phyloP scores from a whole-genome alignment of 768 basidiomycete genomes.

The Tricholoma hemisulphureum region DNA sequence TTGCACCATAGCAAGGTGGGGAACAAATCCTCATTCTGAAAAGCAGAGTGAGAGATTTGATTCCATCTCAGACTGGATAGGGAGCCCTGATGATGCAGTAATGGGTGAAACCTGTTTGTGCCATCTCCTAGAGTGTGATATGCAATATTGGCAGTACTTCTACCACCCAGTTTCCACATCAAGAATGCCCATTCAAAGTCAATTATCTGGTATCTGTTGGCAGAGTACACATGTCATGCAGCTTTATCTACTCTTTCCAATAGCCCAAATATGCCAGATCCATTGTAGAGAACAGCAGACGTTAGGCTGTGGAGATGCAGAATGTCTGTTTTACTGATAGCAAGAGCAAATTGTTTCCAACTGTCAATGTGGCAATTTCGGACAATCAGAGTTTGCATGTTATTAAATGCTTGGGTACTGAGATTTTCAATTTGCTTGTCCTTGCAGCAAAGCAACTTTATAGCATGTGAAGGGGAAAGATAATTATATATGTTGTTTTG shows the following conservation, averaged over 20 bases:
- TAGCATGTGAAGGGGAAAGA: neutral
- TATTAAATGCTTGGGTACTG: neutral
- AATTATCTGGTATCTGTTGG: neutral
- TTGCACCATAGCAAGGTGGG: too few relatives aligned
- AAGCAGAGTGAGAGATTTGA: too few relatives aligned
- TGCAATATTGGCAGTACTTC: slow-evolving; percentile 15
- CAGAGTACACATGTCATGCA: neutral
- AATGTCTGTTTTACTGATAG: neutral
- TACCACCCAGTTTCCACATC: slow-evolving; percentile 17
- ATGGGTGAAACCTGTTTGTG: slow-evolving; percentile 3
- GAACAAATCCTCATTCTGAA: too few relatives aligned
- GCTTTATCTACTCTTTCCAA: neutral
- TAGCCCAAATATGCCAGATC: neutral
- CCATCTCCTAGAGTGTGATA: slow-evolving; percentile 11
- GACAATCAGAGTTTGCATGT: neutral
- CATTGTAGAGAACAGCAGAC: neutral
- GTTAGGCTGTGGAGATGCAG: neutral
- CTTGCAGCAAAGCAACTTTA: neutral
- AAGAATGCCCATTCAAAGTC: slow-evolving; percentile 9
- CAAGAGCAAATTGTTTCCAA: neutral
- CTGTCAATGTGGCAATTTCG: neutral
- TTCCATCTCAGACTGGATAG: neutral
- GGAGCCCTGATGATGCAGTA: neutral
- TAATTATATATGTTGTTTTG: too few relatives aligned
- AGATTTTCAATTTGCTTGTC: neutral